Evolutionary conservation across 495 filamentous ascomycete genomes (phyloP).

Genomic region (Lasiosphaeria hispida): DNA sequence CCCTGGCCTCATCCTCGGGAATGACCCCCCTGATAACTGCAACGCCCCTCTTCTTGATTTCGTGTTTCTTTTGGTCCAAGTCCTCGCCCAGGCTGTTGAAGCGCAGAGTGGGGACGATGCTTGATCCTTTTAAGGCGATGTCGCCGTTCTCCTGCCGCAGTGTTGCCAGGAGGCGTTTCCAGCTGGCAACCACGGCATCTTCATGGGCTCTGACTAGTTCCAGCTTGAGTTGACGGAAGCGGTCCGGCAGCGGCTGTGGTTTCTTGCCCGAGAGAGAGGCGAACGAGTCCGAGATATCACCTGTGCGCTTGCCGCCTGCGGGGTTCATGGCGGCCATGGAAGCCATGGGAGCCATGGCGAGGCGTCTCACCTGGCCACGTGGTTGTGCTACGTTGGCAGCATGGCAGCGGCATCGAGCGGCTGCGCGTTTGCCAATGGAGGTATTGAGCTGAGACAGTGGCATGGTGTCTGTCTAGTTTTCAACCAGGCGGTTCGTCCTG

Average conservation of each 20-base stretch:
- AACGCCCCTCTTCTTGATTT: conserved; percentile 60
- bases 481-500: too few species aligned
- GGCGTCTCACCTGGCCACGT: not conserved
- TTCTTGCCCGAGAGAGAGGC: conserved; percentile 70
- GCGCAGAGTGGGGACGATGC: conserved; percentile 57
- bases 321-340: conserved; percentile 24
- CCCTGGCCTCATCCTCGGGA: conserved; percentile 55
- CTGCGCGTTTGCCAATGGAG: too few species aligned
- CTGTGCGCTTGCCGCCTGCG: conserved; percentile 41
- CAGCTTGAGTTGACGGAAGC: conserved; percentile 75
- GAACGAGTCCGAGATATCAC: conserved; percentile 83
- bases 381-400: too few species aligned
- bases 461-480: too few species aligned
- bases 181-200: conserved; percentile 59
- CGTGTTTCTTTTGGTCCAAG: conserved; percentile 38
- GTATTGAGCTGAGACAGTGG: too few species aligned
- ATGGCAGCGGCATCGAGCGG: too few species aligned
- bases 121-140: conserved; percentile 38
- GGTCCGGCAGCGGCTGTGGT: conserved; percentile 61
- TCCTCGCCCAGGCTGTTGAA: conserved; percentile 54
- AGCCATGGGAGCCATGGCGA: conserved; percentile 18
- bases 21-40: conserved; percentile 64
- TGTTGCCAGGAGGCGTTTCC: conserved; percentile 62
- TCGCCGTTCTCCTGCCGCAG: conserved; percentile 54
- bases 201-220: conserved; percentile 62